These are phyloP conservation scores for Conoideocrella luteorostrata DNA, from an alignment of 2,329 filamentous ascomycete species.

Conservation along the genomic window DNA sequence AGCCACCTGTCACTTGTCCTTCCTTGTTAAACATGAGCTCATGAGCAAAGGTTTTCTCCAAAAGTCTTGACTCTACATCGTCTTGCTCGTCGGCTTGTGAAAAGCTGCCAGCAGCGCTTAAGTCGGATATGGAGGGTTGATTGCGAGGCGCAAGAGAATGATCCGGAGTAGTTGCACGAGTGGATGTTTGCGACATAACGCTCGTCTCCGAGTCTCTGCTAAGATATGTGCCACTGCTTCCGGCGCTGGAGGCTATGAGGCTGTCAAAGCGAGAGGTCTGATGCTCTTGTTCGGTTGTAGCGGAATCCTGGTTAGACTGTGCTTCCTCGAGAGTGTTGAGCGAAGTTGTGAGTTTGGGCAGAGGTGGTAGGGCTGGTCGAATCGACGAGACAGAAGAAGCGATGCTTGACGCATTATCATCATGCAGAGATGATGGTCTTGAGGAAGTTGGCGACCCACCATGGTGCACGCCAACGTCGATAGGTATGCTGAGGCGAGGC, in stretches of 20 bases:
- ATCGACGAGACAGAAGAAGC: constrained; percentile 42
- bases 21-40: constrained; percentile 93
- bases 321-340: constrained; percentile 41
- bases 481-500: constrained; percentile 45
- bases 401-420: constrained; percentile 36
- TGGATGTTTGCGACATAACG: constrained; percentile 74
- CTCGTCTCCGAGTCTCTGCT: constrained; percentile 79
- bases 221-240: constrained; percentile 70
- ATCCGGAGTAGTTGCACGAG: constrained; percentile 82
- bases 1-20: constrained; percentile 88
- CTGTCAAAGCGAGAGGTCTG: constrained; percentile 58
- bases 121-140: constrained; percentile 59
- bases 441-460: constrained; percentile 30
- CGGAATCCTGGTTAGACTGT: constrained; percentile 33
- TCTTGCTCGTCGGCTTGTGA: constrained; percentile 67
- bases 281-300: constrained; percentile 43
- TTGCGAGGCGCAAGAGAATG: constrained; percentile 45
- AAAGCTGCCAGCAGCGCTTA: constrained; percentile 60
- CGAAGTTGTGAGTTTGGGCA: constrained; percentile 51
- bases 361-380: constrained; percentile 44
- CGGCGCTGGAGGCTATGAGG: constrained; percentile 67
- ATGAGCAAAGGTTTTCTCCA: constrained; percentile 87
- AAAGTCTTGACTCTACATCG: constrained; percentile 73
- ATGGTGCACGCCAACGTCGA: constrained; percentile 22
- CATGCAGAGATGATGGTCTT: constrained; percentile 35